Percentiles rank a stretch among this genome's conserved stretches.
Evolutionary conservation across 306 rosid genomes (phyloP).

Genomic region (Gleditsia sinensis): DNA sequence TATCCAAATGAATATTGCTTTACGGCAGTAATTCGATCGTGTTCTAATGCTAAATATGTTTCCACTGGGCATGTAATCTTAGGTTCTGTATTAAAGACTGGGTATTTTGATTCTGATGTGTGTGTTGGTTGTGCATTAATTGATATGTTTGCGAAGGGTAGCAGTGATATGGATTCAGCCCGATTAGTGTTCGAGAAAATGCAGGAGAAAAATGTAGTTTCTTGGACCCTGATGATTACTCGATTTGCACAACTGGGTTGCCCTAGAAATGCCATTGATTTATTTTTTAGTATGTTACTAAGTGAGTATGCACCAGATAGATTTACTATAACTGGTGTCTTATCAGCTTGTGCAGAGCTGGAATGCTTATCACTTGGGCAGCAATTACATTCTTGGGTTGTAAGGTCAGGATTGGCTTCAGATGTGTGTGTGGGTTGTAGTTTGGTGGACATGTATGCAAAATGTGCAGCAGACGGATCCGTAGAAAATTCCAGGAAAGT

Average conservation of each 20-base stretch:
- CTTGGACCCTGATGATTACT: constrained; percentile 71
- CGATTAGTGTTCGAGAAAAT: constrained; percentile 58
- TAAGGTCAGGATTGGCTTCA: constrained; percentile 46
- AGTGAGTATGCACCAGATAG: constrained; percentile 49
- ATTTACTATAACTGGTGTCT: constrained; percentile 49
- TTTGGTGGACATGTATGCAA: constrained; percentile 63
- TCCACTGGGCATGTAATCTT: constrained; percentile 37
- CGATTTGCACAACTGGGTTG: constrained; percentile 50
- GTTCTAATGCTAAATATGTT: constrained; percentile 36
- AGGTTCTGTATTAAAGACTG: constrained; percentile 49
- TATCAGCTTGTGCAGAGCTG: constrained; percentile 50
- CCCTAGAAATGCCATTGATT: constrained; percentile 41
- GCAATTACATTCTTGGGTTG: constrained; percentile 61
- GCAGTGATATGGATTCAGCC: constrained; percentile 45
- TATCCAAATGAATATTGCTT: constrained; percentile 63
- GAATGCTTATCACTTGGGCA: constrained; percentile 45
- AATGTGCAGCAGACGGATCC: constrained; percentile 45
- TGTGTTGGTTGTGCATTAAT: constrained; percentile 68
- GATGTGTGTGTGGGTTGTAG: constrained; percentile 62
- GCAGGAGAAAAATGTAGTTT: constrained; percentile 52
- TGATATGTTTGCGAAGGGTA: constrained; percentile 57
- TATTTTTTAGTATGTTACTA: constrained; percentile 46
- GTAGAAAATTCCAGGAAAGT: constrained; percentile 46
- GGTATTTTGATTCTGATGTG: constrained; percentile 54
- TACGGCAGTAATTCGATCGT: constrained; percentile 46